Evolutionary conservation across 2,329 filamentous ascomycete genomes (phyloP).

Genomic region (Pyrenophora seminiperda): DNA sequence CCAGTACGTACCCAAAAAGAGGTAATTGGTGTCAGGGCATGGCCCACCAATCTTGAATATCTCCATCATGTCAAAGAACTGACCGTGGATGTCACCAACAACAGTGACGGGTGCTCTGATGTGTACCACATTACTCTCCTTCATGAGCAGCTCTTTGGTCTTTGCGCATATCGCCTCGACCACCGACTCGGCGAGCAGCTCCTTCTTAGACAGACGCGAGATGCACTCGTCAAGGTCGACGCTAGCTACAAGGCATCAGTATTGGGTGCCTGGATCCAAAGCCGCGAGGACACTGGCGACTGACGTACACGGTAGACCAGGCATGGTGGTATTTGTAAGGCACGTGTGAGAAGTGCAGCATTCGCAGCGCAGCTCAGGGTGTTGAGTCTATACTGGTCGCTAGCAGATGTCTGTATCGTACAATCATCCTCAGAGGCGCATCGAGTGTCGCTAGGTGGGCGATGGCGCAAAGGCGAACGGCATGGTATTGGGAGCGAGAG

Average conservation of each 20-base stretch:
- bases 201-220: slow-evolving; percentile 92
- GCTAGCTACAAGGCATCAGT: slow-evolving; percentile 66
- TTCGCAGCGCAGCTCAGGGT: slow-evolving; percentile 41
- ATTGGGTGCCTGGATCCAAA: slow-evolving; percentile 2
- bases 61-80: slow-evolving; percentile 98
- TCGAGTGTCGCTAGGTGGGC: slow-evolving; percentile 26
- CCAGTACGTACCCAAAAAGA: slow-evolving; percentile 77
- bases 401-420: slow-evolving; percentile 46
- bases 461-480: slow-evolving; percentile 27
- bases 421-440: slow-evolving; percentile 49
- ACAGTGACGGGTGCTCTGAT: slow-evolving; percentile 95
- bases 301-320: slow-evolving; percentile 56
- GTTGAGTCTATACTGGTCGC: slow-evolving; percentile 45
- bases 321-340: slow-evolving; percentile 49
- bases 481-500: slow-evolving; percentile 18
- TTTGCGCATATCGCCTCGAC: slow-evolving; percentile 99
- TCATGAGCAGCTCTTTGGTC: slow-evolving; percentile 98
- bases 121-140: slow-evolving; percentile 99
- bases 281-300: slow-evolving; percentile 11
- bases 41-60: slow-evolving; percentile 98
- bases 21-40: slow-evolving; percentile 97
- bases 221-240: slow-evolving; percentile 99
- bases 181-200: slow-evolving; percentile 94
- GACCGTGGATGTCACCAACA: slow-evolving; percentile 96
- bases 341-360: slow-evolving; percentile 27